Conservation (phyloP, 768 basidiomycete genomes). For the Plicaturopsis crispa region DNA sequence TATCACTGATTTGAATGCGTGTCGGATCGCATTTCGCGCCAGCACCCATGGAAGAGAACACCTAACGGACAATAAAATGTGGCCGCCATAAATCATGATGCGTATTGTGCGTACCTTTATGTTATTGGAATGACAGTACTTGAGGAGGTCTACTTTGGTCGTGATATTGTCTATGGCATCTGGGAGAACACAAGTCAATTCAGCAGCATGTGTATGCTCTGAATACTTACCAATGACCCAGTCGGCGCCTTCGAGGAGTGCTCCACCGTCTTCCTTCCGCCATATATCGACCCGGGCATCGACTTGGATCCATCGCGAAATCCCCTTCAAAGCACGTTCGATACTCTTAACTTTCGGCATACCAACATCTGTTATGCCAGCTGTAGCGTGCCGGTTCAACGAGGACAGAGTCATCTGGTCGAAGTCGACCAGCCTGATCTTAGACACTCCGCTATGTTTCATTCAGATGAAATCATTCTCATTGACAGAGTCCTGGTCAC, state of each 20-base stretch:
- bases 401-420: conserved; percentile 95
- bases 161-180: conserved; percentile 98
- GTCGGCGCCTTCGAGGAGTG: conserved; percentile 73
- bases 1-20: conserved; percentile 91
- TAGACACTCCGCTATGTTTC: conserved; percentile 55
- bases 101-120: conserved; percentile 76
- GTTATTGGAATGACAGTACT: conserved; percentile 72
- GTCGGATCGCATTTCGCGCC: conserved; percentile 94
- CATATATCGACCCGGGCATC: conserved; percentile 82
- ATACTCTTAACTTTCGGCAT: conserved; percentile 85
- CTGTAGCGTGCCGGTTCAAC: conserved; percentile 91
- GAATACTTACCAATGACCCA: conserved; percentile 81
- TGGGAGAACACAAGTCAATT: conserved; percentile 16
- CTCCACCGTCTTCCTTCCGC: conserved; percentile 73
- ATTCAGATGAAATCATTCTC: conserved; percentile 1
- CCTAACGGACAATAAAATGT: conserved; percentile 31
- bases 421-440: conserved; percentile 83
- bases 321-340: conserved; percentile 55
- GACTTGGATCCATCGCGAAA: conserved; percentile 83
- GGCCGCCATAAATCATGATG: too few relatives aligned
- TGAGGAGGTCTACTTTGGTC: conserved; percentile 90
- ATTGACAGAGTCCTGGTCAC: neutral
- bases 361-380: conserved; percentile 83
- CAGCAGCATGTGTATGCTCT: conserved; percentile 1
- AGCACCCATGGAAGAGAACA: conserved; percentile 97